Evolutionary conservation across 2,329 filamentous ascomycete genomes (phyloP).

Genomic region (Blastomyces silverae): DNA sequence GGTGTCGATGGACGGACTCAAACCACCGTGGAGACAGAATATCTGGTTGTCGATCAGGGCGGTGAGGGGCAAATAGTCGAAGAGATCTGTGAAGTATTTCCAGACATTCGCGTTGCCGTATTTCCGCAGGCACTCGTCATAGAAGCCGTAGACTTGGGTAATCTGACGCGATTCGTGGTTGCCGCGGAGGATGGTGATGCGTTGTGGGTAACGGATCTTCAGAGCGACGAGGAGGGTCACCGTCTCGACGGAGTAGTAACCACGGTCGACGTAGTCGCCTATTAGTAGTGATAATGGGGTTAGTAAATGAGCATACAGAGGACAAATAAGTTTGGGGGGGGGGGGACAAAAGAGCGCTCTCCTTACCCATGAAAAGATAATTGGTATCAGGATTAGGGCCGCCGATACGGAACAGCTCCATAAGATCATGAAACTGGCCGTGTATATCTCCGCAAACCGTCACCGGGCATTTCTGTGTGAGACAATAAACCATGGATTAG

Average conservation of each 20-base stretch:
- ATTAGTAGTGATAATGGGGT: conserved; percentile 21
- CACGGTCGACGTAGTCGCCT: conserved; percentile 98
- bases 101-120: conserved; percentile 99
- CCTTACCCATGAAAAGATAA: conserved; percentile 95
- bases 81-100: conserved; percentile 98
- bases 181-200: conserved; percentile 96
- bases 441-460: conserved; percentile 99
- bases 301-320: conserved; percentile 21
- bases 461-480: conserved; percentile 82
- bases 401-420: conserved; percentile 99
- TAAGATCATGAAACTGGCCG: conserved; percentile 96
- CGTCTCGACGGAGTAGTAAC: conserved; percentile 98
- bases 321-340: background rate
- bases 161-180: conserved; percentile 99
- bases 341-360: background rate
- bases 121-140: conserved; percentile 97
- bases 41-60: conserved; percentile 99
- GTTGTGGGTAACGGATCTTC: conserved; percentile 95
- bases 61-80: conserved; percentile 95
- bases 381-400: conserved; percentile 97
- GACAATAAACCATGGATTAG: conserved; percentile 21
- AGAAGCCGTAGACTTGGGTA: conserved; percentile 98
- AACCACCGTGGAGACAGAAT: conserved; percentile 93
- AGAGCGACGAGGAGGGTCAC: conserved; percentile 92
- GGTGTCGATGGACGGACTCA: conserved; percentile 93